Base-by-base conservation (phyloP, 352 stramenopile species). In the Blastocystis sp. region DNA sequence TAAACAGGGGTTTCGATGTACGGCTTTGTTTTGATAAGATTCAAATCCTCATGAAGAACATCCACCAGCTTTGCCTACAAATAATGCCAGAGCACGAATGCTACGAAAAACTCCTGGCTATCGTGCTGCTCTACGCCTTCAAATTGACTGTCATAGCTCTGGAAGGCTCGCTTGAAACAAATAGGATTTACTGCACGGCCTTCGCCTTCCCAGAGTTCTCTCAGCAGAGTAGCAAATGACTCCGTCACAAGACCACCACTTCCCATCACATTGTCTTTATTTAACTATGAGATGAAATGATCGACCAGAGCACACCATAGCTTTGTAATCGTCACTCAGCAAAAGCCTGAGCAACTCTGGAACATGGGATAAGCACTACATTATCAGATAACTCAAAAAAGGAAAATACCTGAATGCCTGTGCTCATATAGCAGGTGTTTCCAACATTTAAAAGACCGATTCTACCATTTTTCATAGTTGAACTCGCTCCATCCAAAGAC, bases 391-490 rank as follows among this genome's bases (percentile, higher is more conserved):
- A 1, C 1, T 54, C n/a, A 15, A 0, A 9, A 54, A 6, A 26
- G 13, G 13, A 5, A 7, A 26, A 34, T 45, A 84, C 73, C 41
- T 84, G 73, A 23, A 84, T 20, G 6, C 73, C 73, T 13, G 73
- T 84, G 29, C 47, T 84, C 73, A 84, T 84, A 39, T 90, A 90
- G 26, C 87, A 90, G 2, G 87, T 90, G 55, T 90, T 90, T 26
- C 87, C 87, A 43, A 90, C 70, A 87, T 90, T 90, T 9, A 63
- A 55, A 20, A 90, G 41, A 9, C 87, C 87, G 8, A 39, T 69
- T 64, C 76, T 79, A 53, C 87, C 87, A 20, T n/a, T 45, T 7
- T 56, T 77, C 50, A 59, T 59, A 59, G 66, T 20, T 5, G 29
- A 45, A 9, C 54, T 34, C 29, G 1, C 29, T 34, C 29, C 29